A percentile compares a stretch with the other conserved stretches of the same genome.
These are phyloP conservation scores for Dendrobium huoshanense DNA, from an alignment of 106 monocot genomes.

Conservation along the genomic window DNA sequence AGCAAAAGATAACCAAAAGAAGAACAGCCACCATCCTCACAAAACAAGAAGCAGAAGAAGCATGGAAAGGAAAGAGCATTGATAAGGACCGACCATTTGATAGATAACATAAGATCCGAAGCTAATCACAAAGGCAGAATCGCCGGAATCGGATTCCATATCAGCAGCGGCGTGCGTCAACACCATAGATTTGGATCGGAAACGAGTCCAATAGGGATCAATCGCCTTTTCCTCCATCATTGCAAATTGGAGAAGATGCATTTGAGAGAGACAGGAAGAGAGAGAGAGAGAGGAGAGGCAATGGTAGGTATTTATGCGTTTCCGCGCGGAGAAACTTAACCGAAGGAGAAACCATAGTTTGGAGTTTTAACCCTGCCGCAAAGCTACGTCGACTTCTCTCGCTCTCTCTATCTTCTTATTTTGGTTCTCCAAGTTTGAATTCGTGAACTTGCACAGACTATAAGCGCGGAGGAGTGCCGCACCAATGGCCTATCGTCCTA, in stretches of 20 bases:
- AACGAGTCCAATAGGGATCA: neutral
- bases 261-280: neutral
- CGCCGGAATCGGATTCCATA: neutral
- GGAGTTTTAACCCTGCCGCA: neutral
- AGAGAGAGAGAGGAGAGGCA: neutral
- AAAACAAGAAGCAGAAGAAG: neutral
- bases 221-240: neutral
- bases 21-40: neutral
- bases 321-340: neutral
- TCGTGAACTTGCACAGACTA: neutral
- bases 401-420: too few relatives aligned
- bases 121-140: neutral
- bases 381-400: neutral
- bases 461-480: neutral
- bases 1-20: neutral
- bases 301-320: neutral
- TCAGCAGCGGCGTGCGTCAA: neutral
- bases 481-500: too few relatives aligned
- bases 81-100: neutral
- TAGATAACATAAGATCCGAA: neutral
- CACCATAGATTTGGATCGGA: neutral
- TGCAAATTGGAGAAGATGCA: neutral
- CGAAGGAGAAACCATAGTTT: neutral
- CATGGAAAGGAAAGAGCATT: neutral
- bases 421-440: neutral